These are phyloP conservation scores for Penicillium sp. DNA, from an alignment of 2,329 filamentous ascomycete species.

Conservation along the genomic window DNA sequence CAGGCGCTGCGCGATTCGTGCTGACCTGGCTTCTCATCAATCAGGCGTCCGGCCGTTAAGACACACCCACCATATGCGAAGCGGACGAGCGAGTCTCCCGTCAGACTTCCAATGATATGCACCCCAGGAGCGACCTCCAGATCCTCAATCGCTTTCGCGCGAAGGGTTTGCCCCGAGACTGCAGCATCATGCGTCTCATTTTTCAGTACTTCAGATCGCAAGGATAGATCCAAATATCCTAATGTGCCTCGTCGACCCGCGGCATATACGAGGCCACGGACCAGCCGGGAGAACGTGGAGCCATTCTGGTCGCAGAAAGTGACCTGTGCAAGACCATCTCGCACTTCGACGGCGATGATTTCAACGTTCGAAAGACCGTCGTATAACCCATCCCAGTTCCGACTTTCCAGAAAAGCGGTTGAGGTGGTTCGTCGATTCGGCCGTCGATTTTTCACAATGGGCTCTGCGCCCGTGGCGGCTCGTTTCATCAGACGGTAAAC, in stretches of 20 bases:
- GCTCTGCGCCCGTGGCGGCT: slow-evolving; percentile 32
- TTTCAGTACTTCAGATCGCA: slow-evolving; percentile 47
- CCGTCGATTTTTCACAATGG: slow-evolving; percentile 17
- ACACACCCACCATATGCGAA: slow-evolving; percentile 56
- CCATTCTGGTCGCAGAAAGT: slow-evolving; percentile 43
- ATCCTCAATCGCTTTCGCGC: slow-evolving; percentile 47
- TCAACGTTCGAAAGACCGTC: slow-evolving; percentile 53
- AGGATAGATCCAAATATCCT: slow-evolving; percentile 44
- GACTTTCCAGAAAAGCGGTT: slow-evolving; percentile 44
- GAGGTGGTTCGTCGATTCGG: slow-evolving; percentile 35
- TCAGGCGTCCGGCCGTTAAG: slow-evolving; percentile 51
- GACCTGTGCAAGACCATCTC: slow-evolving; percentile 33
- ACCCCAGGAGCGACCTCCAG: slow-evolving; percentile 50
- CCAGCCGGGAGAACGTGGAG: slow-evolving; percentile 39
- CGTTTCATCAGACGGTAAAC: slow-evolving; percentile 57
- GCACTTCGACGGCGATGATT: slow-evolving; percentile 37
- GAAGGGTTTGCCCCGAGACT: slow-evolving; percentile 51
- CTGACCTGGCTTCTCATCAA: slow-evolving; percentile 23
- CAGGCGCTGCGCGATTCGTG: slow-evolving; percentile 14
- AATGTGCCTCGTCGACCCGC: slow-evolving; percentile 53
- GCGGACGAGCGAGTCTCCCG: slow-evolving; percentile 55
- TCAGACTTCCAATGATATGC: slow-evolving; percentile 55
- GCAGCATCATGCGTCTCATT: slow-evolving; percentile 20
- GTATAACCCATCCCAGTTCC: slow-evolving; percentile 49
- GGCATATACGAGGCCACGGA: slow-evolving; percentile 50